Evolutionary conservation across 306 rosid species (phyloP).

Genomic region (Quercus dentata): DNA sequence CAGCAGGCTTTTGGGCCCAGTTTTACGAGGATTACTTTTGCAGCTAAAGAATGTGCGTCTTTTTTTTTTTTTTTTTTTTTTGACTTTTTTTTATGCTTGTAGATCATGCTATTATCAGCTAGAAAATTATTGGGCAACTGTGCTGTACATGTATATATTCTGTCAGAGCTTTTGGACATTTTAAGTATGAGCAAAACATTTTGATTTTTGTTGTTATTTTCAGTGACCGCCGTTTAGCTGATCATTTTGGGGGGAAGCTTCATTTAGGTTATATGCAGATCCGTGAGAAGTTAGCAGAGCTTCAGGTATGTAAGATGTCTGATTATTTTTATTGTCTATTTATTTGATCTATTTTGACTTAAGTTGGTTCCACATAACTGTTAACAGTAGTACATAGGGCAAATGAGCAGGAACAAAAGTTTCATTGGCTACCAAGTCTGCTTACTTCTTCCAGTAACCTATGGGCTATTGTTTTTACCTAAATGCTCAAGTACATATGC

Average conservation of each 20-base stretch:
- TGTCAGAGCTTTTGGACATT: slow-evolving; percentile 21
- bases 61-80: slow-evolving; percentile 72
- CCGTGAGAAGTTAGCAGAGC: slow-evolving; percentile 93
- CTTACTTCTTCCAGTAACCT: slow-evolving; percentile 2
- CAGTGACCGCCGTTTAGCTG: slow-evolving; percentile 99
- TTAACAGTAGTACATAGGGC: neutral
- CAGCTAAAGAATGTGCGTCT: slow-evolving; percentile 99
- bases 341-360: neutral
- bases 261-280: slow-evolving; percentile 98
- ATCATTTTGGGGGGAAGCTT: slow-evolving; percentile 99
- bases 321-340: slow-evolving; percentile 9
- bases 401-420: neutral
- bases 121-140: slow-evolving; percentile 49
- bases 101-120: slow-evolving; percentile 80
- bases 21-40: slow-evolving; percentile 99
- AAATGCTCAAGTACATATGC: slow-evolving; percentile 1
- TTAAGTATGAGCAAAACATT: slow-evolving; percentile 23
- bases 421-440: slow-evolving; percentile 9
- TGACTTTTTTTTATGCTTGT: slow-evolving; percentile 66
- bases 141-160: slow-evolving; percentile 23
- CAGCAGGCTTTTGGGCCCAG: slow-evolving; percentile 99
- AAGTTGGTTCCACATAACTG: neutral
- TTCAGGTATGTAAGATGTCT: slow-evolving; percentile 54
- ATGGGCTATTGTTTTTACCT: slow-evolving; percentile 5
- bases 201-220: slow-evolving; percentile 39